These are phyloP conservation scores for Carex pumila DNA, from an alignment of 176 grass and related monocot species.

Conservation along the genomic window DNA sequence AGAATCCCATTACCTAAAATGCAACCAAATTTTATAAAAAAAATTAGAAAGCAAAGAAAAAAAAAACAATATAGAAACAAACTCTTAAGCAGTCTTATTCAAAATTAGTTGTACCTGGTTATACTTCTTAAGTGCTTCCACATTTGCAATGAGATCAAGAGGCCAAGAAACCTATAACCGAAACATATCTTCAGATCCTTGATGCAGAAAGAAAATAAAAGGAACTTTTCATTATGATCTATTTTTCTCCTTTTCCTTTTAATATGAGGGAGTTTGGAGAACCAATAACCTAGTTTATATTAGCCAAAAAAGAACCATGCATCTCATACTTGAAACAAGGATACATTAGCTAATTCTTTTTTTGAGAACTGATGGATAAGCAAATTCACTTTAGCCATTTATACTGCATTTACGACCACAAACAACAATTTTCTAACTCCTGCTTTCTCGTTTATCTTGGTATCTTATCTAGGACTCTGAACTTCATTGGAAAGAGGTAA, in stretches of 20 bases:
- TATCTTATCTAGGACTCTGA: not conserved
- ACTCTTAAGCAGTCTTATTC: not conserved
- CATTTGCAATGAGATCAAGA: slow-evolving; percentile 84
- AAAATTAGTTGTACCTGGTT: slow-evolving; percentile 61
- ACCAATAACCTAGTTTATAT: not conserved
- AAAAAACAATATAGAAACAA: not conserved
- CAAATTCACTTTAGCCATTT: not conserved
- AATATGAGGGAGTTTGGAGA: not conserved
- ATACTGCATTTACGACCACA: not conserved
- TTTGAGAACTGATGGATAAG: not conserved
- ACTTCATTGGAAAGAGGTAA: not conserved
- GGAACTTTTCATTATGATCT: slow-evolving; percentile 12
- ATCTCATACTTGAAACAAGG: not conserved
- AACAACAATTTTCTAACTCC: not conserved
- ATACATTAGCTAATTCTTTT: not conserved
- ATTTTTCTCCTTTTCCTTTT: not conserved
- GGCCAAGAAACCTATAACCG: slow-evolving; percentile 86
- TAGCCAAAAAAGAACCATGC: not conserved
- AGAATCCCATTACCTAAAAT: slow-evolving; percentile 89
- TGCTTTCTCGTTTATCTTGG: not conserved
- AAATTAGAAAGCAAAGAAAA: not conserved
- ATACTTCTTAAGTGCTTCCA: slow-evolving; percentile 81
- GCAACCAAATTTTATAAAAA: slow-evolving; percentile 1
- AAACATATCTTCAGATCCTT: slow-evolving; percentile 22
- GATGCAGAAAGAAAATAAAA: slow-evolving; percentile 8